Evolutionary conservation across 2,329 filamentous ascomycete genomes (phyloP).

Genomic region (Fusarium verrucosum): DNA sequence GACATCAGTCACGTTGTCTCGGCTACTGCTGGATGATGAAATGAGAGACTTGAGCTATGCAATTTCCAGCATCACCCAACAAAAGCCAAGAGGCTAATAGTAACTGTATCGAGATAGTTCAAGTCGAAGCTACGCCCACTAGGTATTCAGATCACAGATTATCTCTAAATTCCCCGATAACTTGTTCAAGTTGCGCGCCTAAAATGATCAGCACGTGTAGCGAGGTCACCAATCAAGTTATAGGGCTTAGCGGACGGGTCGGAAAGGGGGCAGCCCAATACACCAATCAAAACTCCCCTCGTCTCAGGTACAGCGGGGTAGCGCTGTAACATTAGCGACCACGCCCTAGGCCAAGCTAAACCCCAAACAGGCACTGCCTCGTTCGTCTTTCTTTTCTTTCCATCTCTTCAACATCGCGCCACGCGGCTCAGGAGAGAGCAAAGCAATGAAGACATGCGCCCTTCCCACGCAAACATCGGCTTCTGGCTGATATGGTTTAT

Average conservation of each 20-base stretch:
- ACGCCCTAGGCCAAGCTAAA: background rate
- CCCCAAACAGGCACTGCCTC: background rate
- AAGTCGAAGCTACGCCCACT: too few relatives aligned
- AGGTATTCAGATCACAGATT: too few relatives aligned
- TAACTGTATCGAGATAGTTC: too few relatives aligned
- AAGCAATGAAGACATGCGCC: slow-evolving; percentile 40
- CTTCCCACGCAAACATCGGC: slow-evolving; percentile 45
- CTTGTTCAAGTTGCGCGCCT: too few relatives aligned
- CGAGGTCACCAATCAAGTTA: slow-evolving; percentile 1
- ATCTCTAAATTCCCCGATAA: too few relatives aligned
- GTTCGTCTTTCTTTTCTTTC: background rate
- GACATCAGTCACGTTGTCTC: too few relatives aligned
- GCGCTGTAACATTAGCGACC: background rate
- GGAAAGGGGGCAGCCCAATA: background rate
- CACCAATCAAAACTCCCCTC: background rate
- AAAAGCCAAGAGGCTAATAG: too few relatives aligned
- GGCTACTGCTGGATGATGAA: too few relatives aligned
- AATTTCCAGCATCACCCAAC: too few relatives aligned
- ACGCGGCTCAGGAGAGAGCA: background rate
- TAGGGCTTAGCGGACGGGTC: background rate
- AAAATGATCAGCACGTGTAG: background rate
- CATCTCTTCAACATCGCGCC: background rate
- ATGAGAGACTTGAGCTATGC: too few relatives aligned
- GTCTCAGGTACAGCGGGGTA: background rate
- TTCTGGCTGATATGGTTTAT: slow-evolving; percentile 47